phyloP scores from a whole-genome alignment of 768 basidiomycete genomes.

The Terana coerulea region DNA sequence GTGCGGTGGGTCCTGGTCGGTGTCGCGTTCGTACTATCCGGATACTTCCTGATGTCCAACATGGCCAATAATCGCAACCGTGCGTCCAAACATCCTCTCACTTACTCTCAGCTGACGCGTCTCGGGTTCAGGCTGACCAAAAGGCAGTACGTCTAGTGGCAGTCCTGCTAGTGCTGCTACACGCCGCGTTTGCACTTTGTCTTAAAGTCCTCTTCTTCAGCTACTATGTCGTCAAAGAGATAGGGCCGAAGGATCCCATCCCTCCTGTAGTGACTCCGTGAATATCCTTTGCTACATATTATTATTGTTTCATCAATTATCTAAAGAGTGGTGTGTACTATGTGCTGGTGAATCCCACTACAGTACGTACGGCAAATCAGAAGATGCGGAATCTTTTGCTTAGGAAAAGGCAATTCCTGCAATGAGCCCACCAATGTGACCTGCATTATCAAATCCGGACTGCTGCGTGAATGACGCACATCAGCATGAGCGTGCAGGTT shows the following conservation, averaged over 20 bases:
- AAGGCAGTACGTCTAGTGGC: slow-evolving; percentile 84
- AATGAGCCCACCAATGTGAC: slow-evolving; percentile 67
- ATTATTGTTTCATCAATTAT: no score
- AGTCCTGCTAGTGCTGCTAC: slow-evolving; percentile 67
- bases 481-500: slow-evolving; percentile 1
- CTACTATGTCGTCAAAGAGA: slow-evolving; percentile 44
- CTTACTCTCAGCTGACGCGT: neutral
- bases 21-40: slow-evolving; percentile 73
- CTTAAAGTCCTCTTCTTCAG: slow-evolving; percentile 81
- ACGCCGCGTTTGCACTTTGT: slow-evolving; percentile 75
- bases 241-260: slow-evolving; percentile 32
- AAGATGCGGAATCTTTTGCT: slow-evolving; percentile 21
- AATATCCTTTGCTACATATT: no score
- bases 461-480: slow-evolving; percentile 33
- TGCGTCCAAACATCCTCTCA: slow-evolving; percentile 39
- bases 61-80: slow-evolving; percentile 87
- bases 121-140: slow-evolving; percentile 63
- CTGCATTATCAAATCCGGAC: slow-evolving; percentile 52
- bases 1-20: slow-evolving; percentile 80
- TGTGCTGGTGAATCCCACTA: no score
- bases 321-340: no score
- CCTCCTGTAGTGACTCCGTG: neutral
- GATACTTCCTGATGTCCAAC: slow-evolving; percentile 80
- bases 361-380: neutral
- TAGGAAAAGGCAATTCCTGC: slow-evolving; percentile 52